Conservation (phyloP, 2,329 filamentous ascomycete genomes). For the Paraphaeosphaeria minitans region DNA sequence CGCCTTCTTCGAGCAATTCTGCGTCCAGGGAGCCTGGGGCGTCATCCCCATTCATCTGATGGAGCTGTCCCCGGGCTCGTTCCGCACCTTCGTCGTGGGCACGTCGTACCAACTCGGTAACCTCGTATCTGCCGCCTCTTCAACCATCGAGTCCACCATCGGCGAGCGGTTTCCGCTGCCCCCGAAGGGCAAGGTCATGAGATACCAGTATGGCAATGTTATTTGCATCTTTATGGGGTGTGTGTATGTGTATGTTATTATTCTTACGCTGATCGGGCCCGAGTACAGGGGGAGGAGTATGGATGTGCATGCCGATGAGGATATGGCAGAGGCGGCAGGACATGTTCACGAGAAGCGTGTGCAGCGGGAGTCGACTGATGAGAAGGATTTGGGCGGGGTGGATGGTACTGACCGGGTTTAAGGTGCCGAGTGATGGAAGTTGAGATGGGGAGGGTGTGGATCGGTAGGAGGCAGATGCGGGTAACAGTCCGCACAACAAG, state of each 20-base stretch:
- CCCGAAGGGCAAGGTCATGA: conserved; percentile 46
- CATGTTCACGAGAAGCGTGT: conserved; percentile 10
- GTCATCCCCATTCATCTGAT: conserved; percentile 71
- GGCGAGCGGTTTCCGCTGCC: conserved; percentile 76
- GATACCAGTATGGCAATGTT: conserved; percentile 72
- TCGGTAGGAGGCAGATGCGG: too few relatives aligned
- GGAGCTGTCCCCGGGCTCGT: conserved; percentile 73
- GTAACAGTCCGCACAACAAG: too few relatives aligned
- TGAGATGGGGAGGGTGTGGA: background rate
- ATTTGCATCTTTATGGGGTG: conserved; percentile 92
- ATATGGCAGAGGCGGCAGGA: conserved; percentile 37
- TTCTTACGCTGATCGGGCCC: conserved; percentile 67
- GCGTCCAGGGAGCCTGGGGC: conserved; percentile 52
- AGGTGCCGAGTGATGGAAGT: background rate
- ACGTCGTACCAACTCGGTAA: conserved; percentile 80
- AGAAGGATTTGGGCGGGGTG: conserved; percentile 14
- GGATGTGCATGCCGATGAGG: conserved; percentile 40
- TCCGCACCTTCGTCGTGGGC: conserved; percentile 76
- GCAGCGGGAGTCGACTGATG: conserved; percentile 14
- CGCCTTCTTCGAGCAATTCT: conserved; percentile 75
- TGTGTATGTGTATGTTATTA: conserved; percentile 69
- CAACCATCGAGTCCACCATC: conserved; percentile 76
- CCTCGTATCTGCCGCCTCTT: conserved; percentile 70
- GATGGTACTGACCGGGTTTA: conserved; percentile 12
- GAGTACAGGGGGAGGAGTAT: conserved; percentile 50